Base-by-base conservation (phyloP, 2,329 filamentous ascomycete species). In the Coniochaeta pulveracea region DNA sequence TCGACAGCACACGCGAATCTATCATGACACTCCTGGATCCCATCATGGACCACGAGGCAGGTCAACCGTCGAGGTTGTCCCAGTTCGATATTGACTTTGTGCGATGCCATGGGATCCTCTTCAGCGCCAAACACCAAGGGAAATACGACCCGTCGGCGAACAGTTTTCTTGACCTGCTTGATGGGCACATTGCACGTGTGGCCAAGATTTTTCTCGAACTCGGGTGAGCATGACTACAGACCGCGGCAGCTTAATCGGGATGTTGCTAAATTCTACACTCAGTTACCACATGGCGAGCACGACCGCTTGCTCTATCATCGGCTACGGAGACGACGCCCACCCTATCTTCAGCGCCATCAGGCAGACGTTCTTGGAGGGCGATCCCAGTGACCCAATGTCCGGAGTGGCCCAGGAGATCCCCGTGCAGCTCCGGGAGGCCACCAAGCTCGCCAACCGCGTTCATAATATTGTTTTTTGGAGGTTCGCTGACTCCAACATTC, bases 11-110 rank as follows among this genome's bases (percentile, higher is more conserved):
- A 0, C 65, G 69, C 5, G 80, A 85, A 31, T 82, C 71, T 1
- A 75, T 88, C 23, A 63, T 78, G 50, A 84, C 78, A 0, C 52
- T 88, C 0, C 78, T 88, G 33, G 70, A 77, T 3, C 73, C 73
- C 0, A 55, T 77, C 0, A 43, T 79, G 4, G 19, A 47, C 42
- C 23, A 33, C 6, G 34, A 42, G 19, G 37, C 42, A 1, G 47
- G 40, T 17, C 45, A 51, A n/a, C 50, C 58, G 14, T 50, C 52
- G 3, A 49, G 58, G 14, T 44, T 65, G 0, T 47, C 49, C 3
- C 41, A 61, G 2, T 56, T 75, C 2, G 79, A 85, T 39, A 58
- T 67, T 0, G 60, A 63, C 0, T 83, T 77, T 37, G 72, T 85
- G 10, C 72, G 68, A 5, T 60, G 69, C 0, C 77, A 85, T 39